Conservation (phyloP, 257 asterid genomes). For the Penstemon barbatus region DNA sequence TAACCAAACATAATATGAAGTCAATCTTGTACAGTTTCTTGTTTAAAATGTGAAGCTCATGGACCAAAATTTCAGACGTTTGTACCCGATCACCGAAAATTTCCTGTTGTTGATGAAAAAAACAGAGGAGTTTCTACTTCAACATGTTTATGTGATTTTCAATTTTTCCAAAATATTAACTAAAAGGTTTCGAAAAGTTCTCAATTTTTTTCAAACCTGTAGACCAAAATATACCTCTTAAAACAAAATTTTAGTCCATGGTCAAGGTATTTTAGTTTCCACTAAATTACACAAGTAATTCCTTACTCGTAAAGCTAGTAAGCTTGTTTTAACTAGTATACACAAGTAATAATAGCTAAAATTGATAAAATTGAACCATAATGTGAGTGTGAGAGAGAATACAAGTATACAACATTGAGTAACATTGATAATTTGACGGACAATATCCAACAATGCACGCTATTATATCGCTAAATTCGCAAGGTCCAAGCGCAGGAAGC, state of each 20-base stretch:
- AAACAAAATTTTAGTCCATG: too few species aligned
- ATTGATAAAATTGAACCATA: background rate
- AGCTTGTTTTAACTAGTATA: background rate
- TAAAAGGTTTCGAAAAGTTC: too few species aligned
- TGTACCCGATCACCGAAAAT: too few species aligned
- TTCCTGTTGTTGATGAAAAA: too few species aligned
- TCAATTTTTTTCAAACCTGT: too few species aligned
- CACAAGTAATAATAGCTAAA: background rate
- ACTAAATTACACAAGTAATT: background rate
- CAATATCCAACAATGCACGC: background rate
- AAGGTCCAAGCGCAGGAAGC: too few species aligned
- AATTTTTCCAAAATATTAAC: too few species aligned
- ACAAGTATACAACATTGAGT: too few species aligned
- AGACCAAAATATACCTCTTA: too few species aligned
- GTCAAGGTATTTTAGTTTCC: background rate
- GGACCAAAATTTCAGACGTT: too few species aligned
- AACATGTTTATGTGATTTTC: too few species aligned
- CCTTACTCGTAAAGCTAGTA: background rate
- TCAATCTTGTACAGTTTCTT: background rate
- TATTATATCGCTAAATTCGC: background rate
- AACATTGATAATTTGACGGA: background rate
- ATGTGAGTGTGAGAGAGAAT: background rate
- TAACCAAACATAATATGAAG: constrained; percentile 16
- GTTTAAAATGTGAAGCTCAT: background rate
- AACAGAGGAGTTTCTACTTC: too few species aligned